Conservation (phyloP, 2,329 filamentous ascomycete species). For the Xylariaceae sp. region DNA sequence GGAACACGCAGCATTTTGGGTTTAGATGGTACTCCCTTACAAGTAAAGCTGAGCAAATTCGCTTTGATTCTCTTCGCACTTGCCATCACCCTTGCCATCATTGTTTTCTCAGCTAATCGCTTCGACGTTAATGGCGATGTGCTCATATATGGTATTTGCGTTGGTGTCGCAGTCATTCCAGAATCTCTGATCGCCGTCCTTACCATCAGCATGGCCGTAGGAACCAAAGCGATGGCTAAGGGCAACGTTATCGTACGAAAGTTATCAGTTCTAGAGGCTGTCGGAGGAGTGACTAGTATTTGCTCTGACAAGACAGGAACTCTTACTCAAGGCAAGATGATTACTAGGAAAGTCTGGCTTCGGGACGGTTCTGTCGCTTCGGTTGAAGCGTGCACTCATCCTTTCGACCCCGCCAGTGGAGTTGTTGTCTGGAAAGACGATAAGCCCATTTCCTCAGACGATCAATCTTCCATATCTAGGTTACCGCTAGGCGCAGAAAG, state of each 20-base stretch:
- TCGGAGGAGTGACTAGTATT: slow-evolving; percentile 73
- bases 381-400: slow-evolving; percentile 61
- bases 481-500: slow-evolving; percentile 45
- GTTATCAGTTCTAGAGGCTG: slow-evolving; percentile 68
- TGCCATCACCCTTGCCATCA: slow-evolving; percentile 65
- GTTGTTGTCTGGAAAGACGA: slow-evolving; percentile 52
- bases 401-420: slow-evolving; percentile 66
- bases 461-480: slow-evolving; percentile 30
- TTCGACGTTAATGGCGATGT: slow-evolving; percentile 62
- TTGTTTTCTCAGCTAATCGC: slow-evolving; percentile 65
- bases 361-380: slow-evolving; percentile 57
- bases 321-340: slow-evolving; percentile 70
- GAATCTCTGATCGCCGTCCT: slow-evolving; percentile 66
- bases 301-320: slow-evolving; percentile 76
- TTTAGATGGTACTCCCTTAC: slow-evolving; percentile 78
- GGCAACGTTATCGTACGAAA: slow-evolving; percentile 63
- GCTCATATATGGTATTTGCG: slow-evolving; percentile 59
- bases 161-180: slow-evolving; percentile 59
- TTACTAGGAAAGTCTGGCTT: slow-evolving; percentile 67
- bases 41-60: slow-evolving; percentile 84
- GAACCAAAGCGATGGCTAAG: slow-evolving; percentile 60
- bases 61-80: slow-evolving; percentile 80
- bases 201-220: slow-evolving; percentile 66
- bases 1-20: slow-evolving; percentile 61
- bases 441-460: slow-evolving; percentile 34